Base-by-base conservation (phyloP, 345 rosid genomes). In the Eucalyptus marginata region DNA sequence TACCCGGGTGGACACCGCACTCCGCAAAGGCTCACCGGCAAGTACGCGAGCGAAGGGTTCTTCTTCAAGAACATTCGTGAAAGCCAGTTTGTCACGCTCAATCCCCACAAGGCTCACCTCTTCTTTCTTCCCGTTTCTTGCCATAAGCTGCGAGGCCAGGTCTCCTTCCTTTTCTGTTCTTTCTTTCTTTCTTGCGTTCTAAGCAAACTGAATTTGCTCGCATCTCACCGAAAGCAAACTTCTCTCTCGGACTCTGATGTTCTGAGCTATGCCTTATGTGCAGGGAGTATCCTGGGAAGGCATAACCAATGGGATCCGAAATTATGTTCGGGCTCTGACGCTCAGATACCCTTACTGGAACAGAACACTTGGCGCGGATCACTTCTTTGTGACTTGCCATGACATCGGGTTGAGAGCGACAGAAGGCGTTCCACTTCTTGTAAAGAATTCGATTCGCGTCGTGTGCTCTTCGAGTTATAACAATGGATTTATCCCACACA, bases 331-430 rank as follows among this genome's bases (percentile, higher is more conserved):
- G 51, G 29, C 36, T 10, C 22, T 90, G 64, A 89, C 83, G 24
- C 12, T 20, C 86, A 84, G 49, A 44, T 90, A 81, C 52, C 91
- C 92, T 62, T 92, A 86, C 71, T 89, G 90, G 92, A 89, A 89
- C 62, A 86, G 87, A 71, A 90, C 92, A 7, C 71, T 86, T n/a
- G 91, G 92, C 4, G 84, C 89, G 1, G 92, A 90, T 88, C 92
- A 90, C 47, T 87, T 90, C 68, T 87, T 89, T 76, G 58, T 90
- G 31, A 88, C 76, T 79, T 91, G 93, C 86, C 90, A 76, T 52
- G 87, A 88, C 59, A 33, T 59, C 10, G 64, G 86, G 13, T 46
- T 87, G 58, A 54, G 33, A 58, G 89, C 90, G 3, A 25, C 59
- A 76, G 84, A 76, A 76, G 47, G 47, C 9, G 8, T 20, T 76